Evolutionary conservation across 139 green algal species (phyloP).

Genomic region (Auxenochlorella pyrenoidosa): DNA sequence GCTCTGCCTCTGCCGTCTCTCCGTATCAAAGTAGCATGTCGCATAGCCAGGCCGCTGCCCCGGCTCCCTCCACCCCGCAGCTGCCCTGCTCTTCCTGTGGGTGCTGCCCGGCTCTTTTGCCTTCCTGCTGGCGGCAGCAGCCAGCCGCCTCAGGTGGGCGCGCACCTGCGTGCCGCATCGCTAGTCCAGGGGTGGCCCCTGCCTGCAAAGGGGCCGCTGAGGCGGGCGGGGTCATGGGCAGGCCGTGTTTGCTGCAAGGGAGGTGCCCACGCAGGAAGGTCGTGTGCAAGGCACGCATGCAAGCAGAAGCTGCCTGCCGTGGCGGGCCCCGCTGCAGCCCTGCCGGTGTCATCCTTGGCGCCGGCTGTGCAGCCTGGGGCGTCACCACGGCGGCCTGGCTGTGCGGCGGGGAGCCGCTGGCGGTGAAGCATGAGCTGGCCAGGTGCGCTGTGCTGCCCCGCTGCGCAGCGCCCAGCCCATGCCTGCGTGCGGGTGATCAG

Average conservation of each 20-base stretch:
- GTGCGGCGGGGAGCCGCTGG: not conserved
- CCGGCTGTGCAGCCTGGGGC: not conserved
- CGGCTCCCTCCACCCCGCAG: not conserved
- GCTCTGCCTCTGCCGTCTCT: not conserved
- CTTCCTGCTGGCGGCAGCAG: not conserved
- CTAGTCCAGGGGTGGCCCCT: too few species aligned
- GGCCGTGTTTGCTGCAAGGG: too few species aligned
- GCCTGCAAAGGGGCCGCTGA: too few species aligned
- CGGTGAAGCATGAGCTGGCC: not conserved
- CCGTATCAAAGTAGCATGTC: not conserved
- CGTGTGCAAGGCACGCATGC: not conserved
- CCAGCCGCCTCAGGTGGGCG: not conserved
- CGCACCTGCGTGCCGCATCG: not conserved
- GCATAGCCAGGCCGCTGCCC: not conserved
- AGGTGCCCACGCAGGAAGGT: too few species aligned
- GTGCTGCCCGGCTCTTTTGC: not conserved
- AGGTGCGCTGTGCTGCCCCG: not conserved
- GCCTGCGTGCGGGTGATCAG: not conserved
- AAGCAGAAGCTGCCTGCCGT: not conserved
- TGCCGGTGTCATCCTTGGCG: not conserved
- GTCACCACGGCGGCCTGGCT: constrained; percentile 11
- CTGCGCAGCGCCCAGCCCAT: too few species aligned
- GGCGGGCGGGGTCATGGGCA: too few species aligned
- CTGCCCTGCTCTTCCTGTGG: not conserved
- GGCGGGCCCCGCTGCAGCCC: not conserved